phyloP scores from a whole-genome alignment of 768 basidiomycete genomes.

The Suillus spraguei region DNA sequence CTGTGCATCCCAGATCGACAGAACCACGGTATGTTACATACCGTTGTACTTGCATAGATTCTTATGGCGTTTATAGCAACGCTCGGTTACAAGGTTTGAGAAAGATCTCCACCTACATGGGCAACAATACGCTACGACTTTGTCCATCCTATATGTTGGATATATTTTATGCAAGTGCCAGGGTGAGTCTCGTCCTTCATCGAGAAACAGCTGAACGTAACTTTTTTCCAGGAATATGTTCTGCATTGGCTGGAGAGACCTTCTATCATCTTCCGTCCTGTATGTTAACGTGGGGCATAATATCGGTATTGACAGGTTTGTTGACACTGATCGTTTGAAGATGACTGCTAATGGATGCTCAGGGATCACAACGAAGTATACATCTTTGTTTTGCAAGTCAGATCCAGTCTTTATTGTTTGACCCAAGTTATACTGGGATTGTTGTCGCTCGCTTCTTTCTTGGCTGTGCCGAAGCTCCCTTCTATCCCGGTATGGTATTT shows the following conservation, averaged over 20 bases:
- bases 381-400: neutral
- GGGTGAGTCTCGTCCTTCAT: constrained; percentile 9
- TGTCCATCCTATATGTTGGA: constrained; percentile 28
- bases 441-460: no score
- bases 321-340: neutral
- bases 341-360: neutral
- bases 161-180: constrained; percentile 30
- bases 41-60: neutral
- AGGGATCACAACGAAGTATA: constrained; percentile 10
- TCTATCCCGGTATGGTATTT: no score
- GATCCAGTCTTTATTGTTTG: neutral
- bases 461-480: no score
- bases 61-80: neutral
- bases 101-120: no score
- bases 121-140: constrained; percentile 25
- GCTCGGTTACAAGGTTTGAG: constrained; percentile 29
- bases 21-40: neutral
- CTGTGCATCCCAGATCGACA: neutral
- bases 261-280: constrained; percentile 27
- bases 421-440: constrained; percentile 1
- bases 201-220: neutral
- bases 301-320: constrained; percentile 40
- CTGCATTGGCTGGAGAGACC: constrained; percentile 31
- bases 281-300: constrained; percentile 37
- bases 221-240: constrained; percentile 28